phyloP scores from a whole-genome alignment of 2,329 filamentous ascomycete species.

The Tympanopsis confertula region DNA sequence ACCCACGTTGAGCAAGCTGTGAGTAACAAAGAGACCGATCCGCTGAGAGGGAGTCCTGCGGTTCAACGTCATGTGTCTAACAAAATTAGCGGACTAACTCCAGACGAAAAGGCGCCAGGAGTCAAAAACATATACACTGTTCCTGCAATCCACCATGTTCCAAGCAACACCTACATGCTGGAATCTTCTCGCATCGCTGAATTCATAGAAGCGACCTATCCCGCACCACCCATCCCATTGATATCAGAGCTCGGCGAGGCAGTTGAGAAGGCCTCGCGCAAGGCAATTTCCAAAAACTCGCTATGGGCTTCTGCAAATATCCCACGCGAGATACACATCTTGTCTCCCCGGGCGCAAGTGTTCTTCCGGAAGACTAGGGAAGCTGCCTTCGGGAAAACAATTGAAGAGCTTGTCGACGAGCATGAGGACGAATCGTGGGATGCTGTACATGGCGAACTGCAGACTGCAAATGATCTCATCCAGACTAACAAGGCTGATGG shows the following conservation, averaged over 20 bases:
- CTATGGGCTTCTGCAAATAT: too few relatives aligned
- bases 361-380: constrained; percentile 26
- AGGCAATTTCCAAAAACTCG: too few relatives aligned
- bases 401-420: too few relatives aligned
- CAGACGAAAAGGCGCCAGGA: constrained; percentile 7
- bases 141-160: constrained; percentile 25
- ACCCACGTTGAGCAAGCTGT: constrained; percentile 25
- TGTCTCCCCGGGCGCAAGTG: constrained; percentile 20
- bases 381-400: too few relatives aligned
- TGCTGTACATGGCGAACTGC: too few relatives aligned
- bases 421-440: too few relatives aligned
- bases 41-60: too few relatives aligned
- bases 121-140: constrained; percentile 22
- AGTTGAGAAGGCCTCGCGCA: constrained; percentile 13
- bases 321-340: constrained; percentile 22
- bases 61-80: too few relatives aligned
- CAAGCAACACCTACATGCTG: constrained; percentile 24
- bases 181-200: constrained; percentile 23
- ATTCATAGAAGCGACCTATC: constrained; percentile 27
- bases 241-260: constrained; percentile 19
- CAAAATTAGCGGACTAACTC: constrained; percentile 13
- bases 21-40: too few relatives aligned
- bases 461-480: too few relatives aligned
- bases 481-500: too few relatives aligned
- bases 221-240: constrained; percentile 17